A percentile compares a stretch with the other conserved stretches of the same genome.
Conservation (phyloP, 345 rosid genomes). For the Psidium friedrichsthalianum region DNA sequence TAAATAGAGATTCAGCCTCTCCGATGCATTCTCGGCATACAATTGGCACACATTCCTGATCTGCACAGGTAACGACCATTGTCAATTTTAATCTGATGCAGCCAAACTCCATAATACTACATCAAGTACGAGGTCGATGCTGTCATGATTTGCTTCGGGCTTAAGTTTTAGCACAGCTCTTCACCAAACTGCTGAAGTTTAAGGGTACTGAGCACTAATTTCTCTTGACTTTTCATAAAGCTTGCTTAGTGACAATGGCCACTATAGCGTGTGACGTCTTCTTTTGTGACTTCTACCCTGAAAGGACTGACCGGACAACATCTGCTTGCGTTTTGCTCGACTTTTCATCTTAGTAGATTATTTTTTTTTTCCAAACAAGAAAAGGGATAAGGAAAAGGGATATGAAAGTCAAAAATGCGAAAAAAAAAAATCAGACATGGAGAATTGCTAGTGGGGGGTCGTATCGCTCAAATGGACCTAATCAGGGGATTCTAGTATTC, state of each 20-base stretch:
- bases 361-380: no score
- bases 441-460: background rate
- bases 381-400: no score
- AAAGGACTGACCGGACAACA: background rate
- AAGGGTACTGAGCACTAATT: background rate
- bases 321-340: background rate
- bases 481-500: background rate
- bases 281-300: background rate
- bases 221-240: background rate
- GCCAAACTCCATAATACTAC: background rate
- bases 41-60: constrained; percentile 19
- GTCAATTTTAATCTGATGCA: background rate
- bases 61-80: constrained; percentile 14
- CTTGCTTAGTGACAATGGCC: background rate
- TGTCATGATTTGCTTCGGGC: background rate
- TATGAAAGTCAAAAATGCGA: no score
- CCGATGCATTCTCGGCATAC: constrained; percentile 51
- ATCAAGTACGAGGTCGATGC: background rate
- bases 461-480: background rate
- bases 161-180: background rate
- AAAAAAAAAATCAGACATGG: background rate
- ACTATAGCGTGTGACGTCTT: background rate
- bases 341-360: no score
- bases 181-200: background rate
- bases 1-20: constrained; percentile 41